Evolutionary conservation across 257 asterid species (phyloP).

Genomic region (Ilex asprella): DNA sequence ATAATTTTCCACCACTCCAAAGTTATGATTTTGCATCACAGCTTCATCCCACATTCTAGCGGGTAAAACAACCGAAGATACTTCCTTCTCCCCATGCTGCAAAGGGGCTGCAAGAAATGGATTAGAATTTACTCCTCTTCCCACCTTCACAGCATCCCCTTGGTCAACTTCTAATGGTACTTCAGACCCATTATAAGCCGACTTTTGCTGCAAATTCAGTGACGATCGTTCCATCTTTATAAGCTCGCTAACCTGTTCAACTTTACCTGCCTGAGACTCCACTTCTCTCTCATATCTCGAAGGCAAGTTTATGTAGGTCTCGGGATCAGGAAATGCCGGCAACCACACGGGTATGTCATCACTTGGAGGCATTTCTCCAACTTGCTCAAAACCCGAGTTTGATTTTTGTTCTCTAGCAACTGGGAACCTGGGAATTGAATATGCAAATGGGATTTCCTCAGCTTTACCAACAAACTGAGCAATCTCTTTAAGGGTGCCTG

Average conservation of each 20-base stretch:
- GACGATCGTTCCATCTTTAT: constrained; percentile 32
- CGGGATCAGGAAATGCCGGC: constrained; percentile 47
- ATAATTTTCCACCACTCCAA: constrained; percentile 25
- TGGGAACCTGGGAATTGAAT: constrained; percentile 53
- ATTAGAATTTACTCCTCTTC: constrained; percentile 35
- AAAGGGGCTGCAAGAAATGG: constrained; percentile 69
- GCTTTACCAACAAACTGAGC: constrained; percentile 32
- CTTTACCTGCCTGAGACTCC: constrained; percentile 18
- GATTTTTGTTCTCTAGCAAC: constrained; percentile 38
- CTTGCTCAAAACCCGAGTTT: constrained; percentile 37
- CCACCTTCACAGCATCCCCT: constrained; percentile 37
- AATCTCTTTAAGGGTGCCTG: constrained; percentile 55
- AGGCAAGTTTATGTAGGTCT: constrained; percentile 24
- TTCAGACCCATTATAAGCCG: constrained; percentile 40
- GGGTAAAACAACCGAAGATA: constrained; percentile 44
- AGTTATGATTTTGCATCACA: constrained; percentile 20
- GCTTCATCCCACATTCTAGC: constrained; percentile 36
- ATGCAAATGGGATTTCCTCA: constrained; percentile 68
- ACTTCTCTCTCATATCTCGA: constrained; percentile 25
- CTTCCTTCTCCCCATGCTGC: constrained; percentile 54
- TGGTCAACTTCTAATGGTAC: constrained; percentile 26
- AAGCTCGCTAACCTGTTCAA: constrained; percentile 30
- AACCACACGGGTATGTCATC: constrained; percentile 72
- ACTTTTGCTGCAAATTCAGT: constrained; percentile 29
- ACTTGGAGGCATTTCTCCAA: constrained; percentile 36